Percentiles rank a stretch among this genome's conserved stretches.
phyloP scores from a whole-genome alignment of 1,139 yeast species.

The Trichomonascaceae sp. region DNA sequence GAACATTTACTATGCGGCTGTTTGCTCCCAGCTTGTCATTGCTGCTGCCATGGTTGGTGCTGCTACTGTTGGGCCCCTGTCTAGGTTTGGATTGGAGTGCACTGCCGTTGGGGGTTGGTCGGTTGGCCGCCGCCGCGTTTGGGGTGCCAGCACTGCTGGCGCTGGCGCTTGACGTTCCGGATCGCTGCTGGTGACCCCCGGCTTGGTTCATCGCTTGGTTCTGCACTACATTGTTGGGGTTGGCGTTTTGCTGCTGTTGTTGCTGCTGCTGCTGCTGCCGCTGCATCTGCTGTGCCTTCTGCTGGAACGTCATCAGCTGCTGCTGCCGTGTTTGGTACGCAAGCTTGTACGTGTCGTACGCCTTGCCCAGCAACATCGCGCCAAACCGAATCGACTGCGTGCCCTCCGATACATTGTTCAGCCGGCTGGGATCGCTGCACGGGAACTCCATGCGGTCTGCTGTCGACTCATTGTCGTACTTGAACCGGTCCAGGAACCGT shows the following conservation, averaged over 20 bases:
- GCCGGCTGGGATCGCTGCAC: conserved; percentile 48
- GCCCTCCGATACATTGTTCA: conserved; percentile 73
- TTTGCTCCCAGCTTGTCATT: background rate
- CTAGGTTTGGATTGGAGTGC: background rate
- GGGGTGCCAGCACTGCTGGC: conserved; percentile 6
- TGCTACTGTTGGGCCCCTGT: background rate
- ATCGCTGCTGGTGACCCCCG: conserved; percentile 15
- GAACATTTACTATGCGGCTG: conserved; percentile 3
- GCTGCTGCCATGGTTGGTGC: too few relatives aligned
- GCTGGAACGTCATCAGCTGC: conserved; percentile 27
- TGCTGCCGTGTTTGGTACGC: conserved; percentile 35
- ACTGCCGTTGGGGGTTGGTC: conserved; percentile 16
- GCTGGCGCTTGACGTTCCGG: conserved; percentile 2
- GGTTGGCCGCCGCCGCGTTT: conserved; percentile 8
- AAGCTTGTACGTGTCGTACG: conserved; percentile 56
- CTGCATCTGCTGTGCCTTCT: conserved; percentile 22
- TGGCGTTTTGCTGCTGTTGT: conserved; percentile 16
- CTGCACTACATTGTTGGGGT: conserved; percentile 7
- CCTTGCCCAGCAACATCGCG: conserved; percentile 75
- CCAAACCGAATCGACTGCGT: conserved; percentile 89
- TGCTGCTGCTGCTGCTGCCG: conserved; percentile 18
- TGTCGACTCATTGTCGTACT: conserved; percentile 54
- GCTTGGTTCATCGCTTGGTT: too few relatives aligned
- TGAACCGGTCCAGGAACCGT: conserved; percentile 61
- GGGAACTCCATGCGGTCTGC: conserved; percentile 41